Evolutionary conservation across 2,329 filamentous ascomycete genomes (phyloP), one percentile per base, ranked within the genome.

Genomic region (Thielaviopsis cerberus): DNA sequence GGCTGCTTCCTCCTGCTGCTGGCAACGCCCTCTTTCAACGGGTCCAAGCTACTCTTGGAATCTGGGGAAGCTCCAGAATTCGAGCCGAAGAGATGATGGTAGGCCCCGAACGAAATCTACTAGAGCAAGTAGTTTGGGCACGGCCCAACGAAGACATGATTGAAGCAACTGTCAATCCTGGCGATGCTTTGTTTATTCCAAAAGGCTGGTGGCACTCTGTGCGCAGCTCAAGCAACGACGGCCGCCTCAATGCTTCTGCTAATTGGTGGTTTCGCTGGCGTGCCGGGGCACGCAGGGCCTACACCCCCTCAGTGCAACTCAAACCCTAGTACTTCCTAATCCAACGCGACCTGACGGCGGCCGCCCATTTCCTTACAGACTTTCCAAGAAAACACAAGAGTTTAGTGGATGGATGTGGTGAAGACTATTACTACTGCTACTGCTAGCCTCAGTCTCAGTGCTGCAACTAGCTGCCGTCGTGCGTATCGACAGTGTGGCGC

Each of bases 81-180:
- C 77, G 89, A 59, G 86, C 86, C 0, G 76, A 83, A 11, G 89
- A 95, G 67, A 96, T 97, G 90, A 96, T 97, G 89, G 75, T 82
- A 55, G 89, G 89, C 0, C 69, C 72, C 1, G 88, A 95, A 70
- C 81, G 81, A 63, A 69, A 73, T 22, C 72, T 76, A 1, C 69
- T 96, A 15, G 80, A 90, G 62, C 70, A 76, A 1, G 81, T 77
- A 2, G 76, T 95, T 2, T 97, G 91, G 92, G 62, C 66, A 1
- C 60, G 55, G 41, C 60, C 23, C 23, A 64, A 60, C 61, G 68
- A 63, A 63, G 71, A 64, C 63, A 64, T 76, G 22, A 63, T 68
- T 2, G 78, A 88, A 65, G 79, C 76, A 1, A 67, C 70, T 4
- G 66, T 97, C 15, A 68, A 71, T 0, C 73, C 78, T 3, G 86